A percentile compares a stretch with the other conserved stretches of the same genome.
phyloP scores from a whole-genome alignment of 805 yeast species.

The Yarrowia alimentaria region DNA sequence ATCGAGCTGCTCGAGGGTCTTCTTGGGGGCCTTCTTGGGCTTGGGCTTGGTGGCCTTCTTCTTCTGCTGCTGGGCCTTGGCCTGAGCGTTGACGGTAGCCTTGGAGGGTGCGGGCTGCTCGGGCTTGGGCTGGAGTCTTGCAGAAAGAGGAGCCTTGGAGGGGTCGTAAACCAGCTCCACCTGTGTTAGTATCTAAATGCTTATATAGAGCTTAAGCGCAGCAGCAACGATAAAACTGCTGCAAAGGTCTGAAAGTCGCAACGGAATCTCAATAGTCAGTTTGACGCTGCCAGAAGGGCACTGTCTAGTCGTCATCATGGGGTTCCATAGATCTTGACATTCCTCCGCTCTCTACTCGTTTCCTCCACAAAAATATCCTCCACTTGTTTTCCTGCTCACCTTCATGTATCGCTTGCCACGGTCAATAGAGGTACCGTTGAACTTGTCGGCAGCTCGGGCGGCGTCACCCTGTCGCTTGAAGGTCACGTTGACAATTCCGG shows the following conservation, averaged over 20 bases:
- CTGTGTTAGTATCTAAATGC: slow-evolving; percentile 33
- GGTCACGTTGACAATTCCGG: slow-evolving; percentile 85
- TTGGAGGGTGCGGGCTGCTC: slow-evolving; percentile 29
- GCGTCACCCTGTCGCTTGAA: slow-evolving; percentile 73
- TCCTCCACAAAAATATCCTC: no score
- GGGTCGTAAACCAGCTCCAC: slow-evolving; percentile 86
- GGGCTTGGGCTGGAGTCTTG: slow-evolving; percentile 62
- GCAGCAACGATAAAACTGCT: no score
- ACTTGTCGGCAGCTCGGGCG: slow-evolving; percentile 71
- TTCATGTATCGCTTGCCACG: slow-evolving; percentile 75
- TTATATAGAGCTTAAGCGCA: no score
- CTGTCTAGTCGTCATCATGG: no score
- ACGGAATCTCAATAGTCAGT: no score
- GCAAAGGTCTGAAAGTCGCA: no score
- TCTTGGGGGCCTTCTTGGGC: slow-evolving; percentile 45
- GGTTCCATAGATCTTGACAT: no score
- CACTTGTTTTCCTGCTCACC: slow-evolving; percentile 36
- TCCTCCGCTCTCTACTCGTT: no score
- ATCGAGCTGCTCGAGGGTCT: slow-evolving; percentile 90
- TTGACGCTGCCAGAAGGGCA: background rate
- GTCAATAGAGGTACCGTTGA: slow-evolving; percentile 92
- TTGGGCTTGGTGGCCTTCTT: slow-evolving; percentile 31
- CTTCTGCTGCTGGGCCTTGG: slow-evolving; percentile 32
- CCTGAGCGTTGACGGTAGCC: slow-evolving; percentile 30
- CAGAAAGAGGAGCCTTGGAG: slow-evolving; percentile 55